Percentiles rank a stretch among this genome's conserved stretches.
Evolutionary conservation across 2,329 filamentous ascomycete genomes (phyloP).

Genomic region (Penicillium freii): DNA sequence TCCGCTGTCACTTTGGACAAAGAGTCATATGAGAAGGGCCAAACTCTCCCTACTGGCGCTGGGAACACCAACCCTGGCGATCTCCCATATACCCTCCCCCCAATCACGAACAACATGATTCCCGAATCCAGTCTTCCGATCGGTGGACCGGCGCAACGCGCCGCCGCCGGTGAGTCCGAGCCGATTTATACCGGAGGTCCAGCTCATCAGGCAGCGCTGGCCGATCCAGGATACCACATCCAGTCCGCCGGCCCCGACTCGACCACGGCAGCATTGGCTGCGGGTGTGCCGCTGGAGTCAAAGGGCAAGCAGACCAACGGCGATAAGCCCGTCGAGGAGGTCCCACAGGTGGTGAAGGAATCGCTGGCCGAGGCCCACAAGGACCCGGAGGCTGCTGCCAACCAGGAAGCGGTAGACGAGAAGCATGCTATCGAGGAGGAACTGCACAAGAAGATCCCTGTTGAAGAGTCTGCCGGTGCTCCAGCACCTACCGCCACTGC

Average conservation of each 20-base stretch:
- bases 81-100: constrained; percentile 52
- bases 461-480: constrained; percentile 37
- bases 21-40: constrained; percentile 79
- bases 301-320: constrained; percentile 26
- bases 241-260: constrained; percentile 51
- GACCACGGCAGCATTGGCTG: constrained; percentile 48
- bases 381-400: constrained; percentile 69
- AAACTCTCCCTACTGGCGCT: constrained; percentile 47
- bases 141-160: constrained; percentile 41
- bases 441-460: constrained; percentile 55
- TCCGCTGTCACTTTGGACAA: constrained; percentile 67
- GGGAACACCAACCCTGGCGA: constrained; percentile 32
- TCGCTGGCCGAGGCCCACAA: constrained; percentile 53
- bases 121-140: constrained; percentile 81
- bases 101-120: constrained; percentile 64
- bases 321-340: constrained; percentile 28
- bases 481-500: constrained; percentile 45
- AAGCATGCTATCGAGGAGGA: constrained; percentile 74
- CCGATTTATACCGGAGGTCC: constrained; percentile 14
- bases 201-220: constrained; percentile 26
- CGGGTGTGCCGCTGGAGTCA: constrained; percentile 44
- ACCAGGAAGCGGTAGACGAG: constrained; percentile 66
- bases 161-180: constrained; percentile 18
- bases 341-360: constrained; percentile 47
- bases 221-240: constrained; percentile 55